These are phyloP conservation scores for Diophrys appendiculata DNA, from an alignment of 73 alveolate genomes.

Conservation along the genomic window DNA sequence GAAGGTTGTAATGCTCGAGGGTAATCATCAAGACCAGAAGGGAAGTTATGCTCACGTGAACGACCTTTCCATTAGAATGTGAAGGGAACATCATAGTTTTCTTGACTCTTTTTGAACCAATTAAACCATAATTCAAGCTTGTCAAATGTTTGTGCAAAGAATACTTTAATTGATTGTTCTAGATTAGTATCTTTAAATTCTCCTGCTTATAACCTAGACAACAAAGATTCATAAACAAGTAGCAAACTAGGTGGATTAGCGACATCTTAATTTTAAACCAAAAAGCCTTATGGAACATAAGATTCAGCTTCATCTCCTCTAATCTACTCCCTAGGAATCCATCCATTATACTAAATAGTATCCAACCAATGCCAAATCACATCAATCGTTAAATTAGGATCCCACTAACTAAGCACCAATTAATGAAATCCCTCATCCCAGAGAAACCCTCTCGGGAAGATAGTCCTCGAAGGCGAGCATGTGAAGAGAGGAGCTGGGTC, in stretches of 20 bases:
- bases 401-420: conserved; percentile 90
- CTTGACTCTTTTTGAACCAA: conserved; percentile 77
- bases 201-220: conserved; percentile 28
- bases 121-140: conserved; percentile 74
- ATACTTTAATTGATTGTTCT: not conserved
- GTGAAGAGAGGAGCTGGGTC: conserved; percentile 74
- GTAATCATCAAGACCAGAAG: conserved; percentile 94
- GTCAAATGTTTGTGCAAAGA: not conserved
- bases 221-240: conserved; percentile 75
- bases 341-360: conserved; percentile 88
- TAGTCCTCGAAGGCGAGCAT: conserved; percentile 93
- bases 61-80: conserved; percentile 86
- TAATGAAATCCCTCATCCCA: conserved; percentile 99
- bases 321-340: conserved; percentile 97
- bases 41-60: conserved; percentile 79
- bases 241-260: conserved; percentile 95
- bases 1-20: conserved; percentile 86
- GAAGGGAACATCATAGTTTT: conserved; percentile 51
- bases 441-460: conserved; percentile 97
- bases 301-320: conserved; percentile 90
- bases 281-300: conserved; percentile 78
- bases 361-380: conserved; percentile 92
- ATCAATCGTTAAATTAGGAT: conserved; percentile 82
- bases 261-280: conserved; percentile 73
- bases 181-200: conserved; percentile 11